Evolutionary conservation across 345 rosid genomes (phyloP), one percentile per base, ranked within the genome.

Genomic region (Bruguiera parviflora): DNA sequence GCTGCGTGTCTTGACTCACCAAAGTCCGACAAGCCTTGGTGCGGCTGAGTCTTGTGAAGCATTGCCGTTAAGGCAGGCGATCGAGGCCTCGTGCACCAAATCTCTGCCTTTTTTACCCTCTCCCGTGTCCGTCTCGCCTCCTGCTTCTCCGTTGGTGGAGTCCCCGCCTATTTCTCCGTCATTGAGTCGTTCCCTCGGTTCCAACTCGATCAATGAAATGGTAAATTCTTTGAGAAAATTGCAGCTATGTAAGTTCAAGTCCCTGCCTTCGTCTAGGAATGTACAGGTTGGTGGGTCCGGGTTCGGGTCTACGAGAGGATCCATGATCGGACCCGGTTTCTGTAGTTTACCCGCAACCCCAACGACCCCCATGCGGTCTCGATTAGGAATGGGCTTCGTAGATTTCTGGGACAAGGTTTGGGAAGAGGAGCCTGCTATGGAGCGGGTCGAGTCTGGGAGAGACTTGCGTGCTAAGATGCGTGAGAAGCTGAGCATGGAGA

Each of bases 361-460:
- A 3, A 83, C 94, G 3, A 81, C 85, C 1, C 69, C 46, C 9
- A 69, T 63, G 11, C 71, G 75, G 3, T 56, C 79, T 67, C 84
- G 86, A 15, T 63, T 78, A 7, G 81, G 83, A 1, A 28, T 77
- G 5, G 76, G 80, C 0, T 76, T 70, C 33, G 4, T 64, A 68
- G 87, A 85, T 58, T 35, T 79, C 3, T 88, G 88, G 84, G 96
- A 87, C 5, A 79, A 66, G 35, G 73, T 74, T 2, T 35, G 78
- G 7, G 91, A 87, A 73, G 94, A 85, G 65, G 96, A 87, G 67
- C 87, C 88, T 0, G 78, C 75, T 5, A 89, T 93, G 90, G 92
- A 84, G 77, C 76, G 86, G 80, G 96, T 92, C 0, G 97, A 92
- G 71, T 92, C 98, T 0, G 98, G 98, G 37, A 85, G 96, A 35